Evolutionary conservation across 2,329 filamentous ascomycete genomes (phyloP), one percentile per base, ranked within the genome.

Genomic region (Cordyceps tenuipes): DNA sequence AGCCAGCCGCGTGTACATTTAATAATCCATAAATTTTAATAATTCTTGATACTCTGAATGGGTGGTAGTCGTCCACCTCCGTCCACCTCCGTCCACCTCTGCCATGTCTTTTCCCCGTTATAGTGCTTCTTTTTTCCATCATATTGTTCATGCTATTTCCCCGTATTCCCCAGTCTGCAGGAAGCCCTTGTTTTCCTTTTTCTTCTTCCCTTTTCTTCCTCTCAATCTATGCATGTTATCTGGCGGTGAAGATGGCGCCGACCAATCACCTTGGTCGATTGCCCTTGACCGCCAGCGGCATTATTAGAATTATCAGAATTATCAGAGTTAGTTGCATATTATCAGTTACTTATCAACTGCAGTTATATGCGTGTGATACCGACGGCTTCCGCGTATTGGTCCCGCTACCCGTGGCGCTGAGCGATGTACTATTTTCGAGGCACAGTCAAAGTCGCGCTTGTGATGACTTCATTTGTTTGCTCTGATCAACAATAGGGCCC

Each of bases 281-380:
- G 1, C 26, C 26, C 12, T 52, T 59, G 39, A 59, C 57, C 57
- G 57, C 57, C 29, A 36, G 6, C 4, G 10, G 2, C 44, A 26
- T 26, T 21, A 47, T 47, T 9, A 10, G 21, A 29, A 29, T 29
- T 29, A 29, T 29, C 7, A 29, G 29, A 29, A 29, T 29, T 29
- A 29, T 29, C 7, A 29, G 29, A 29, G 7, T 29, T 29, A 6
- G 29, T 6, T 1, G 7, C 5, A 29, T 6, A 29, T 29, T 29
- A 29, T 29, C 7, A 17, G 21, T 47, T 47, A 23, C 9, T 26
- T 29, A 26, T 47, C 44, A 29, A 8, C 29, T 29, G 47, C 17
- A 12, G 34, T 58, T n/a, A 59, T n/a, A 59, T 59, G 48, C 48
- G 57, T 26, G 57, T 59, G 48, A 59, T 53, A n/a, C 19, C 5